Evolutionary conservation across 169 alveolate species (phyloP).

Genomic region (Cryptosporidium parvum): DNA sequence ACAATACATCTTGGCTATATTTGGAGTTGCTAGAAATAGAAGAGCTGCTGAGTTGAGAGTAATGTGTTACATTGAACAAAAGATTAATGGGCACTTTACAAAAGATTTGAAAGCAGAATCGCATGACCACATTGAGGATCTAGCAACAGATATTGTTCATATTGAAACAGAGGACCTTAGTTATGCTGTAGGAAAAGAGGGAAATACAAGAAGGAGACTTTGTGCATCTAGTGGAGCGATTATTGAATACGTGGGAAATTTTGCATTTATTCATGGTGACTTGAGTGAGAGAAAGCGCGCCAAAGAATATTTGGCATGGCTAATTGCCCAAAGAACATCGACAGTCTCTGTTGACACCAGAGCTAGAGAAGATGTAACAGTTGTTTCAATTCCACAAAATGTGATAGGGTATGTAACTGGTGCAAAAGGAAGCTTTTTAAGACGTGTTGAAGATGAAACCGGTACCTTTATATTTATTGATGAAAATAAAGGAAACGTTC

Average conservation of each 20-base stretch:
- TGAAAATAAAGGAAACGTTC: constrained; percentile 72
- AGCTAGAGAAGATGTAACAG: constrained; percentile 78
- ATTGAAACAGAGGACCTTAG: constrained; percentile 77
- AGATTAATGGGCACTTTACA: constrained; percentile 63
- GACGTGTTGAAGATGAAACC: constrained; percentile 81
- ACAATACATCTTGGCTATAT: constrained; percentile 60
- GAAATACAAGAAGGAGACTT: constrained; percentile 81
- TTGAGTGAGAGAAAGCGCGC: constrained; percentile 76
- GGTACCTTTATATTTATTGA: constrained; percentile 81
- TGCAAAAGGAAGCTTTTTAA: constrained; percentile 78
- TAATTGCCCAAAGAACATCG: constrained; percentile 74
- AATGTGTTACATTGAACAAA: constrained; percentile 71
- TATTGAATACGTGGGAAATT: constrained; percentile 80
- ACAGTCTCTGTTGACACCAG: constrained; percentile 72
- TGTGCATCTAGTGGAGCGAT: constrained; percentile 82
- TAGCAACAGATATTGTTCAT: constrained; percentile 69
- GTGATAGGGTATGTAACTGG: constrained; percentile 82
- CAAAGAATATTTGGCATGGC: constrained; percentile 72
- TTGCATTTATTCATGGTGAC: constrained; percentile 75
- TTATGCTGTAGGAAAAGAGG: constrained; percentile 81
- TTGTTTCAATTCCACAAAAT: constrained; percentile 78
- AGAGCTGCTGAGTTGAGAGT: constrained; percentile 72
- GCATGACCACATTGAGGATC: constrained; percentile 39
- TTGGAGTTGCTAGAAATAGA: constrained; percentile 65
- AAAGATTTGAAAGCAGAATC: constrained; percentile 53